A percentile compares a stretch with the other conserved stretches of the same genome.
Evolutionary conservation across 2,329 filamentous ascomycete species (phyloP).

Genomic region (Chaetomium globosum): DNA sequence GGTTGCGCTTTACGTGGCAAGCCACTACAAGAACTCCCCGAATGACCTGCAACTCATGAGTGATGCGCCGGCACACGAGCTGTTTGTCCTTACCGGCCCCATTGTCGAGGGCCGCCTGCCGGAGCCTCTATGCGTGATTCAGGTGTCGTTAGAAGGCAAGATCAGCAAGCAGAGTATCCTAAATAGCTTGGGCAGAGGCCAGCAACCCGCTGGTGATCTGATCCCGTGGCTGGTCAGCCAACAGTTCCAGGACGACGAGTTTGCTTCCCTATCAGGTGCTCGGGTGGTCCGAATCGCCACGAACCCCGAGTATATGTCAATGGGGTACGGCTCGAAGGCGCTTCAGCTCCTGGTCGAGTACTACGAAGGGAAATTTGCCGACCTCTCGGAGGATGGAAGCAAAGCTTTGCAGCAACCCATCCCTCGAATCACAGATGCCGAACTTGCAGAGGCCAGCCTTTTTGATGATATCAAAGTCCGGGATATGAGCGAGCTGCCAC

Average conservation of each 20-base stretch:
- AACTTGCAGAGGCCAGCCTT: slow-evolving; percentile 74
- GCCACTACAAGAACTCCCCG: slow-evolving; percentile 90
- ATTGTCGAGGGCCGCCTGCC: slow-evolving; percentile 76
- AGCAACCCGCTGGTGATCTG: slow-evolving; percentile 85
- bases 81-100: slow-evolving; percentile 91
- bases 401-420: slow-evolving; percentile 63
- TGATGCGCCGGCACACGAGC: slow-evolving; percentile 92
- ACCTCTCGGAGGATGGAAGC: slow-evolving; percentile 71
- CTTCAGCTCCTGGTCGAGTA: slow-evolving; percentile 86
- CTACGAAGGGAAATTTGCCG: slow-evolving; percentile 91
- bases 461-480: slow-evolving; percentile 84
- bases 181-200: slow-evolving; percentile 84
- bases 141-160: slow-evolving; percentile 89
- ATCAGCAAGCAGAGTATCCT: slow-evolving; percentile 93
- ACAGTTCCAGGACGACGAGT: slow-evolving; percentile 97
- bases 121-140: slow-evolving; percentile 91
- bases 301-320: slow-evolving; percentile 86
- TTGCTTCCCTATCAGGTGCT: slow-evolving; percentile 88
- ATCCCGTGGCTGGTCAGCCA: slow-evolving; percentile 98
- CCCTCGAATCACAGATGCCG: slow-evolving; percentile 77
- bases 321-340: slow-evolving; percentile 92
- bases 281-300: slow-evolving; percentile 93
- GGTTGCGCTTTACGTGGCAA: slow-evolving; percentile 96
- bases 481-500: slow-evolving; percentile 89
- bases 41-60: slow-evolving; percentile 99